Conservation (phyloP, 192 early-diverging fungal species). For the Coemansia sp. region DNA sequence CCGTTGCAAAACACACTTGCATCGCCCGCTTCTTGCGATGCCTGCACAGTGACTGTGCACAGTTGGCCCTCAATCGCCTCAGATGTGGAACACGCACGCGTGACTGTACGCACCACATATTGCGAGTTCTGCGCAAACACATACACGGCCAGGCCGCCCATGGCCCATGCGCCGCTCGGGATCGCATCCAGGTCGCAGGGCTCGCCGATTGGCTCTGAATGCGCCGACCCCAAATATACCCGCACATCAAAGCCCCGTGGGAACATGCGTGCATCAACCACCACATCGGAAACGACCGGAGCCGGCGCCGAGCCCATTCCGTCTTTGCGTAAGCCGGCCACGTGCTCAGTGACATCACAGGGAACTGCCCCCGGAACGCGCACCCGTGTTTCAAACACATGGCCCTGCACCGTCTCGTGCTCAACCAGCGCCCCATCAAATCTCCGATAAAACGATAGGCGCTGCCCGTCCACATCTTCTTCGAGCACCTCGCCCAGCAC, state of each 20-base stretch:
- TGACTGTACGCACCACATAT: no score
- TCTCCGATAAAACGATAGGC: conserved; percentile 12
- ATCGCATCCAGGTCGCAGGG: not conserved
- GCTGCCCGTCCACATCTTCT: conserved; percentile 26
- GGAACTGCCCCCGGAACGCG: not conserved
- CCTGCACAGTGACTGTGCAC: conserved; percentile 13
- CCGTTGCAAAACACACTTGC: conserved; percentile 28
- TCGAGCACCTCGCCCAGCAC: conserved; percentile 16
- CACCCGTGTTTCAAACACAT: not conserved
- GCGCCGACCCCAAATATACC: not conserved
- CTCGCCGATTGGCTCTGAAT: conserved; percentile 12
- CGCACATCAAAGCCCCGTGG: conserved; percentile 25
- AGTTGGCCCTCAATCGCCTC: not conserved
- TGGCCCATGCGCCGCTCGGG: conserved; percentile 15
- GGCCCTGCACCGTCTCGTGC: conserved; percentile 10
- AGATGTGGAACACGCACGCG: no score
- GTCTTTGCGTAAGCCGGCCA: conserved; percentile 39
- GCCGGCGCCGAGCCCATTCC: conserved; percentile 9
- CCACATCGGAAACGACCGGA: conserved; percentile 42
- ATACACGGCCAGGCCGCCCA: conserved; percentile 23
- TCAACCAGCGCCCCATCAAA: conserved; percentile 16
- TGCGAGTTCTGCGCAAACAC: conserved; percentile 11
- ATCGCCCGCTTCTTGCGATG: not conserved
- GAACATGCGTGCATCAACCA: conserved; percentile 22
- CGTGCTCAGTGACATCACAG: not conserved